phyloP scores from a whole-genome alignment of 495 filamentous ascomycete genomes.

The Talaromyces liani region DNA sequence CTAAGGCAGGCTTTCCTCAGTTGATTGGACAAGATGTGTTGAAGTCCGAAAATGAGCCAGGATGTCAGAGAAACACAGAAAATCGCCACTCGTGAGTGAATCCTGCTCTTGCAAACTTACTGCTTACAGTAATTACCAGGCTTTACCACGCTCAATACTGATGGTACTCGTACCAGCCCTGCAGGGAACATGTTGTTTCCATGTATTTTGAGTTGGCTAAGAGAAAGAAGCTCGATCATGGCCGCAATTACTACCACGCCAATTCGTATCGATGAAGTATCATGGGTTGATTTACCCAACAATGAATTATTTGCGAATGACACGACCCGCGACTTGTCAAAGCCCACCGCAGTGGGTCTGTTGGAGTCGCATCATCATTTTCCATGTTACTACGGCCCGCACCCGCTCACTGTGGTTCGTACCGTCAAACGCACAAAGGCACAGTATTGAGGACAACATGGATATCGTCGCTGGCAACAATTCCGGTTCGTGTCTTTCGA shows the following conservation, averaged over 20 bases:
- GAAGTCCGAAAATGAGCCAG: not conserved
- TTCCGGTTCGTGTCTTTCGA: not conserved
- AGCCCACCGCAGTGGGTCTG: not conserved
- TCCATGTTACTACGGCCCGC: not conserved
- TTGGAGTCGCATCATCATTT: not conserved
- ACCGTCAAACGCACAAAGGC: not conserved
- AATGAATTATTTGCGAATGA: not conserved
- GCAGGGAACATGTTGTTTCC: not conserved
- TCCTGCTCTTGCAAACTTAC: not conserved
- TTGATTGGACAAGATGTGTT: not conserved
- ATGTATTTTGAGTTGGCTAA: not conserved
- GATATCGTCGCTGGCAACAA: not conserved
- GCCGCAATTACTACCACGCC: not conserved
- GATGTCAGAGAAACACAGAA: not conserved
- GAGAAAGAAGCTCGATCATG: not conserved
- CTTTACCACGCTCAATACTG: not conserved
- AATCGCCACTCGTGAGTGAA: not conserved
- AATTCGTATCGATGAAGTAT: not conserved
- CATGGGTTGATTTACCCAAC: not conserved
- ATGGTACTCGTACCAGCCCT: not conserved
- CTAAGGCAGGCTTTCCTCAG: not conserved
- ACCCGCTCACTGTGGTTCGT: not conserved
- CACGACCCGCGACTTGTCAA: not conserved
- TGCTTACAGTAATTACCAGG: not conserved
- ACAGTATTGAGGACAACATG: not conserved